Percentiles rank a stretch among this genome's conserved stretches.
phyloP scores from a whole-genome alignment of 140 eudicot genomes.

The Ambrosia hybrid region DNA sequence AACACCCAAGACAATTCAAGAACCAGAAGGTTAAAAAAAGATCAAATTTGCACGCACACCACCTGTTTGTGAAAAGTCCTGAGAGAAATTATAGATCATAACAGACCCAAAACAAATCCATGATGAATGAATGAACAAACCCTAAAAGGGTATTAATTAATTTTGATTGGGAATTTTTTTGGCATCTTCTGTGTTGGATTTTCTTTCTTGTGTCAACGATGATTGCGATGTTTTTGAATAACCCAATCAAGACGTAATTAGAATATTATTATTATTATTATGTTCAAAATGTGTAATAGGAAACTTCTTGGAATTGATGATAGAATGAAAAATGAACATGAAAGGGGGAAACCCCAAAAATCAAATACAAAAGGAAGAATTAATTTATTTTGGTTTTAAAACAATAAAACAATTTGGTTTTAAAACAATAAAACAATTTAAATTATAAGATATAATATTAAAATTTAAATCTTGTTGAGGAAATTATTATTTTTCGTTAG shows the following conservation, averaged over 20 bases:
- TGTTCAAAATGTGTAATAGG: constrained; percentile 9
- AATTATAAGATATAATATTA: too few relatives aligned
- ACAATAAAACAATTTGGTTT: too few relatives aligned
- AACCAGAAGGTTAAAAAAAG: not conserved
- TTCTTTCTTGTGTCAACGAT: constrained; percentile 3
- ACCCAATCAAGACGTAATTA: constrained; percentile 49
- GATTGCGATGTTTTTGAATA: constrained; percentile 31
- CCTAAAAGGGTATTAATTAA: constrained; percentile 5
- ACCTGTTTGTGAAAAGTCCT: constrained; percentile 51
- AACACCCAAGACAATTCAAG: constrained; percentile 35
- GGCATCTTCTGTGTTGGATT: not conserved
- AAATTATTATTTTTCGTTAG: too few relatives aligned
- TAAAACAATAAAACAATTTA: too few relatives aligned
- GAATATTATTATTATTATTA: constrained; percentile 7
- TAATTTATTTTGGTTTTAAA: too few relatives aligned
- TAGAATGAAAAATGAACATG: constrained; percentile 2
- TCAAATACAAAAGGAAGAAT: too few relatives aligned
- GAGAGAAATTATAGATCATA: constrained; percentile 19
- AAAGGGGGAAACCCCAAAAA: too few relatives aligned
- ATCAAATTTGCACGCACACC: constrained; percentile 9
- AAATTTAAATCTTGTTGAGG: too few relatives aligned
- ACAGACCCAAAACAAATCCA: constrained; percentile 1
- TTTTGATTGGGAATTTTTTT: not conserved
- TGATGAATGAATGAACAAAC: constrained; percentile 1
- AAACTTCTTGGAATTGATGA: constrained; percentile 35